Base-by-base conservation (phyloP, 371 early-diverging fungal genomes). In the Syncephalastrum contaminatum region DNA sequence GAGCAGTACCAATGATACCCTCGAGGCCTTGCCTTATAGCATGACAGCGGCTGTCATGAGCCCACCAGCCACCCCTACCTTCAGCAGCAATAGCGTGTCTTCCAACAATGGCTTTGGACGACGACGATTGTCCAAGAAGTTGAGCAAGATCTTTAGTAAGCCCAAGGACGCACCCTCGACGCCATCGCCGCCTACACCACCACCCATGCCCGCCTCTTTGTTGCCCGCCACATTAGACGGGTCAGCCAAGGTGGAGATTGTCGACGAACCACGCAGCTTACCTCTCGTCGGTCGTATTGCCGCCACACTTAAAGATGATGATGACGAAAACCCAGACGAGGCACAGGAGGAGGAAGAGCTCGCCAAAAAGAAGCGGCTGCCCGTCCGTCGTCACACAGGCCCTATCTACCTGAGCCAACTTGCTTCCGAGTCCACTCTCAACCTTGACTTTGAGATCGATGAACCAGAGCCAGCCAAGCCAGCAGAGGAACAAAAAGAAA, bases 1-100 rank as follows among this genome's bases (percentile, higher is more conserved):
- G 50, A 10, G 7, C 13, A 48, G 4, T 15, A 41, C 30, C 15
- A 53, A 27, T 19, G 67, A 67, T 10, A 50, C 53, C 4, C 70
- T 75, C 56, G 66, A 67, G 50, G 67, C 76, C 4, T 59, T 75
- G 8, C 70, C 72, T n/a, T 75, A 75, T 43, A 70, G 72, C 30
- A 20, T 53, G 27, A 73, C 72, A 7, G 51, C 57, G 10, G 30
- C 42, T 21, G 18, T 24, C 19, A 21, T n/a, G 48, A 21, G n/a
- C n/a, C n/a, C 48, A 30, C 52, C 24, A 44, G 16, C 20, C 21
- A 25, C 25, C 44, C 55, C 41, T n/a, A 43, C 40, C 44, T 27
- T 39, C 45, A 43, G 36, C 36, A 30, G 36, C 10, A 30, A 30
- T 8, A 30, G 36, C 36, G 10, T 10, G 12, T 30, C 36, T 30